Conservation (phyloP, 2,329 filamentous ascomycete genomes). For the Nemania serpens region DNA sequence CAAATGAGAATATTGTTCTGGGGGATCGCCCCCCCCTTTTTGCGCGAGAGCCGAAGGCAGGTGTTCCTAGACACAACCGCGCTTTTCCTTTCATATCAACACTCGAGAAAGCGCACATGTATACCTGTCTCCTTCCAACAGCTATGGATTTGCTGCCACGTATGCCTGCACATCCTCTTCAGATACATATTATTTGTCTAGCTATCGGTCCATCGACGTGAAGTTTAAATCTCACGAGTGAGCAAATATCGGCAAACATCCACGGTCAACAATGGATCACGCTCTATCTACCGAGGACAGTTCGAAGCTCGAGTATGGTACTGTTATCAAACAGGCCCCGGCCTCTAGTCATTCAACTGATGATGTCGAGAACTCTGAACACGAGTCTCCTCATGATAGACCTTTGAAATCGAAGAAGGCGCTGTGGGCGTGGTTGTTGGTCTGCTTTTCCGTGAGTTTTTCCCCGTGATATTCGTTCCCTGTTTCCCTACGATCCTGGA, state of each 20-base stretch:
- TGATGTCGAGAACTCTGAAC: conserved; percentile 3
- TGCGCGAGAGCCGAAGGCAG: no score
- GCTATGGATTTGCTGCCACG: no score
- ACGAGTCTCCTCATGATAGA: conserved; percentile 13
- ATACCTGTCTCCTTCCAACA: no score
- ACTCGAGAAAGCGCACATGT: no score
- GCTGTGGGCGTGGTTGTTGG: conserved; percentile 24
- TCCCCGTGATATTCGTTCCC: not conserved
- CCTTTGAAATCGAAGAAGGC: conserved; percentile 11
- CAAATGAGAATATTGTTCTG: not conserved
- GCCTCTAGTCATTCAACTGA: not conserved
- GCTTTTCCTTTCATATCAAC: no score
- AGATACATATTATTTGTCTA: no score
- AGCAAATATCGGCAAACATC: no score
- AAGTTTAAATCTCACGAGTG: no score
- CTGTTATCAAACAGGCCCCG: not conserved
- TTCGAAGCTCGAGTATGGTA: conserved; percentile 13
- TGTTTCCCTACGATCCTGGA: not conserved
- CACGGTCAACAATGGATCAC: not conserved
- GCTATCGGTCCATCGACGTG: no score
- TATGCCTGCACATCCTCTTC: no score
- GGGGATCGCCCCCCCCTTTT: not conserved
- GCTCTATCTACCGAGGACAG: not conserved
- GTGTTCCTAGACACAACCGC: no score
- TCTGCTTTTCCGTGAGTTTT: conserved; percentile 24